A percentile compares a stretch with the other conserved stretches of the same genome.
phyloP scores from a whole-genome alignment of 2,329 filamentous ascomycete species.

The Epichloe aotearoae region DNA sequence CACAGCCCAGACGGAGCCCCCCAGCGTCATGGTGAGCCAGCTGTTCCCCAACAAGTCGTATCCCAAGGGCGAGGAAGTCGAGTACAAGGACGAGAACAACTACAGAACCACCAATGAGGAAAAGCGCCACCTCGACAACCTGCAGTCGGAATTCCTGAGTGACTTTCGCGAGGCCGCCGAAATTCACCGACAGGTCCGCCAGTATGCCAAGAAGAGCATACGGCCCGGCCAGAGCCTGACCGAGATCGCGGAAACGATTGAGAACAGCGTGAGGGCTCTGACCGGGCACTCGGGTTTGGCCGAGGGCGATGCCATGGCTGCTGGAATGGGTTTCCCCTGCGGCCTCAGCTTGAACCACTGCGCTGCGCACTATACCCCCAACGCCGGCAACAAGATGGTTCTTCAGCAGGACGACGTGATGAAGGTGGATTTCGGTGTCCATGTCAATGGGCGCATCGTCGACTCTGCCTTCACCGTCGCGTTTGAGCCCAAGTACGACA shows the following conservation, averaged over 20 bases:
- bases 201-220: constrained; percentile 69
- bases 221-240: constrained; percentile 70
- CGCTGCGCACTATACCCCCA: constrained; percentile 77
- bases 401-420: constrained; percentile 62
- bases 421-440: constrained; percentile 74
- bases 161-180: constrained; percentile 81
- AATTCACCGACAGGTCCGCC: constrained; percentile 75
- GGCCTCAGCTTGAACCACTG: constrained; percentile 76
- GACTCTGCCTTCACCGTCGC: constrained; percentile 71
- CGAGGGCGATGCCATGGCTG: constrained; percentile 65
- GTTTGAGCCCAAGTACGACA: constrained; percentile 63
- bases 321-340: constrained; percentile 77
- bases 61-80: constrained; percentile 63
- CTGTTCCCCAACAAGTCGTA: constrained; percentile 62
- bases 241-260: constrained; percentile 78
- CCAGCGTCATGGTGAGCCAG: constrained; percentile 55
- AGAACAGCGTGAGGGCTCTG: constrained; percentile 64
- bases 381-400: constrained; percentile 69
- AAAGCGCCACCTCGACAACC: constrained; percentile 68
- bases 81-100: constrained; percentile 64
- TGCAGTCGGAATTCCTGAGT: constrained; percentile 65
- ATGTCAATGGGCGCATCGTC: constrained; percentile 68
- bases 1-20: constrained; percentile 61
- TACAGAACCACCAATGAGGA: constrained; percentile 73
- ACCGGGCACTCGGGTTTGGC: constrained; percentile 64